Percentiles rank a stretch among this genome's conserved stretches.
phyloP scores from a whole-genome alignment of 495 filamentous ascomycete species.

The Penicillium riverlandense region DNA sequence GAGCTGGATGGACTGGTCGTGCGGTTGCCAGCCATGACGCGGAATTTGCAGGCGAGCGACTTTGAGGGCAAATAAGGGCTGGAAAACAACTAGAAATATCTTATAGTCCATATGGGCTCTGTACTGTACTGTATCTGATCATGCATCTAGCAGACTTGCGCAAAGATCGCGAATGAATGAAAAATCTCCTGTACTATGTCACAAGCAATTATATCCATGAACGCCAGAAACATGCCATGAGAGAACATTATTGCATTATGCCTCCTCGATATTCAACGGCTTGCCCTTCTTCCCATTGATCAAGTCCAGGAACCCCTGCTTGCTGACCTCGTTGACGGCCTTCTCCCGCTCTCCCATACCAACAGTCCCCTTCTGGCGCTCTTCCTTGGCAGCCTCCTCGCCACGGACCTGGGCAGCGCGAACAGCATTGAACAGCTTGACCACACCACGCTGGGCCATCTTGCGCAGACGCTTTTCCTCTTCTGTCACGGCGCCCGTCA shows the following conservation, averaged over 20 bases:
- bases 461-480: conserved; percentile 76
- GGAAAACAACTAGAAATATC: not conserved
- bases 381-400: conserved; percentile 61
- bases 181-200: conserved; percentile 23
- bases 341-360: conserved; percentile 69
- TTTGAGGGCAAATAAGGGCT: conserved; percentile 47
- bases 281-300: conserved; percentile 57
- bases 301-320: conserved; percentile 89
- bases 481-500: conserved; percentile 53
- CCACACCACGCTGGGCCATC: conserved; percentile 83
- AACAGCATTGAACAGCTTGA: conserved; percentile 94
- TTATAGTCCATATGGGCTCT: conserved; percentile 13
- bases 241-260: conserved; percentile 14
- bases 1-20: conserved; percentile 83
- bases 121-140: conserved; percentile 21
- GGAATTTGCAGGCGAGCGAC: conserved; percentile 93
- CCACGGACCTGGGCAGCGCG: conserved; percentile 83
- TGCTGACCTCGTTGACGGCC: conserved; percentile 87
- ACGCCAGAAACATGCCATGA: conserved; percentile 35
- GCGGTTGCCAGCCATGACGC: conserved; percentile 82
- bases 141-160: conserved; percentile 8
- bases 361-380: conserved; percentile 64
- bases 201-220: conserved; percentile 18
- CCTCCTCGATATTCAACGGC: conserved; percentile 42
- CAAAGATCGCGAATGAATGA: conserved; percentile 18